A percentile compares a stretch with the other conserved stretches of the same genome.
Conservation (phyloP, 345 rosid species). For the Bruguiera parviflora region DNA sequence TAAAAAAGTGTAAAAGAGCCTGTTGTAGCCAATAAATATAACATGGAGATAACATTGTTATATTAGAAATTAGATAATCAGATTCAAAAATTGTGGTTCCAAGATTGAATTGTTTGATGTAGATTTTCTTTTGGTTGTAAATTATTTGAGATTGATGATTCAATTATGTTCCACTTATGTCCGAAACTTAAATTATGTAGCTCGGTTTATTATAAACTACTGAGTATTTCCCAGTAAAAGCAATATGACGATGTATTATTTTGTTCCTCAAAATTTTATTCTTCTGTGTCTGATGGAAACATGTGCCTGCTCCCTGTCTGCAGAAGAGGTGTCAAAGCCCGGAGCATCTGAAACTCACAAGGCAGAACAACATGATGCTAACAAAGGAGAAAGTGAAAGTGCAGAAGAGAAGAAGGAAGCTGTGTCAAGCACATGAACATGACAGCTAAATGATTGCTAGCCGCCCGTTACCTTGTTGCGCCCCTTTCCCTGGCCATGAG, state of each 20-base stretch:
- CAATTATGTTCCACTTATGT: background rate
- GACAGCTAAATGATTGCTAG: too few relatives aligned
- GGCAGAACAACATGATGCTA: constrained; percentile 2
- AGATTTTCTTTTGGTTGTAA: background rate
- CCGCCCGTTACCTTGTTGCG: background rate
- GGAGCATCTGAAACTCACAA: background rate
- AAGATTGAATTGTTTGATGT: too few relatives aligned
- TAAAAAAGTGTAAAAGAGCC: constrained; percentile 19
- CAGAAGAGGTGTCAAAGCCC: constrained; percentile 18
- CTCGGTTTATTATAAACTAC: background rate
- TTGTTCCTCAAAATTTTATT: too few relatives aligned
- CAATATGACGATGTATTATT: too few relatives aligned
- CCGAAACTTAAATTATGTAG: background rate
- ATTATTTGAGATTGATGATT: background rate
- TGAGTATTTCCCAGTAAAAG: too few relatives aligned
- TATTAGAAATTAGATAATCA: background rate
- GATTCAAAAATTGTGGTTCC: too few relatives aligned
- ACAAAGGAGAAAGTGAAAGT: background rate
- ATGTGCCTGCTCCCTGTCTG: background rate
- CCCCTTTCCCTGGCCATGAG: background rate
- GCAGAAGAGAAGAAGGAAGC: constrained; percentile 15
- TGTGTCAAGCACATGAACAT: constrained; percentile 10
- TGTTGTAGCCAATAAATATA: background rate
- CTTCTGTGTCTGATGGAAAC: too few relatives aligned
- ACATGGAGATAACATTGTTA: background rate